phyloP scores from a whole-genome alignment of 768 basidiomycete genomes.

The Trametopsis cervina region DNA sequence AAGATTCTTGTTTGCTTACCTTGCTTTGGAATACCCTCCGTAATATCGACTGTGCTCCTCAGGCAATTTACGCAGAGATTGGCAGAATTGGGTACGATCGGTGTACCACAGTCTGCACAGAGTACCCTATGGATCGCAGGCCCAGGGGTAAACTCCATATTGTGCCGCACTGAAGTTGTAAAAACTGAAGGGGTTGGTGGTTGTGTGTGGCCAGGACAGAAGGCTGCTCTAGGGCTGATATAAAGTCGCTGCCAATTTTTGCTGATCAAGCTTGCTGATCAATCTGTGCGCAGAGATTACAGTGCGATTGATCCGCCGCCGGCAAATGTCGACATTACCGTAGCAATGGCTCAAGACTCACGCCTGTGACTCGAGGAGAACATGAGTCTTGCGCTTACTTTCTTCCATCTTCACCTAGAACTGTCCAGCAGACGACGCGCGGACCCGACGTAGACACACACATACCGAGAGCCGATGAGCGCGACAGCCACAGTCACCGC shows the following conservation, averaged over 20 bases:
- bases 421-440: too few species aligned
- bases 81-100: constrained; percentile 87
- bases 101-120: constrained; percentile 88
- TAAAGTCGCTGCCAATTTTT: background rate
- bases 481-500: background rate
- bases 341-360: too few species aligned
- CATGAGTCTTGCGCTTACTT: too few species aligned
- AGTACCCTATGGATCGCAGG: constrained; percentile 78
- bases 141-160: constrained; percentile 74
- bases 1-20: constrained; percentile 39
- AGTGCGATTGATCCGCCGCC: background rate
- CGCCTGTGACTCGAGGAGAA: background rate
- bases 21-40: constrained; percentile 96
- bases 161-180: background rate
- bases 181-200: too few species aligned
- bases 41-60: constrained; percentile 92
- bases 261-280: background rate
- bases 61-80: constrained; percentile 88
- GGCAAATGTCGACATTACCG: too few species aligned
- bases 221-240: background rate
- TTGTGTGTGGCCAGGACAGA: background rate
- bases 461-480: too few species aligned
- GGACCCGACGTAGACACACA: too few species aligned
- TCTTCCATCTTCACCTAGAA: too few species aligned
- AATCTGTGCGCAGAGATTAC: background rate